Evolutionary conservation across 306 rosid genomes (phyloP).

Genomic region (Cucurbita argyrosperma): DNA sequence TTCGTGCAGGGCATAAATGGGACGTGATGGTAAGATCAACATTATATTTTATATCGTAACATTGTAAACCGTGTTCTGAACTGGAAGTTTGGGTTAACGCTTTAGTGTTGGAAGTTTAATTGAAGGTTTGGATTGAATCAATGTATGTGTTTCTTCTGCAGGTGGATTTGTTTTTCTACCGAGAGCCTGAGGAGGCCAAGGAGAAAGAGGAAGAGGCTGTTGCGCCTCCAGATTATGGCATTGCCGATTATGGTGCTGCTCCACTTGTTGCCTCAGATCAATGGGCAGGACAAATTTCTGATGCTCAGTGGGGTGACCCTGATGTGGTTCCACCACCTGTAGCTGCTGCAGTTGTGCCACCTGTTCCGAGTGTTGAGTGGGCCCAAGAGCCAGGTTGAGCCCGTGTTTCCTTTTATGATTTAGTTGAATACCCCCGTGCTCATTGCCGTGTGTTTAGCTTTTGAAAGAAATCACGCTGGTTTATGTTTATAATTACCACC

Average conservation of each 20-base stretch:
- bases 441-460: not conserved
- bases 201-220: slow-evolving; percentile 51
- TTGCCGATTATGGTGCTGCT: slow-evolving; percentile 31
- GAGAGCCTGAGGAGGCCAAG: slow-evolving; percentile 84
- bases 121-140: not conserved
- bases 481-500: not conserved
- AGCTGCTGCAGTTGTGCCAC: not conserved
- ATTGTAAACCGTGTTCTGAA: not conserved
- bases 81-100: not conserved
- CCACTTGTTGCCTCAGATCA: slow-evolving; percentile 18
- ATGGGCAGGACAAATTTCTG: slow-evolving; percentile 25
- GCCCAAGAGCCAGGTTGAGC: slow-evolving; percentile 17
- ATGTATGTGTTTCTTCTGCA: slow-evolving; percentile 10
- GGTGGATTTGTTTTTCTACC: slow-evolving; percentile 81
- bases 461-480: not conserved
- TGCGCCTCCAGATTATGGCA: slow-evolving; percentile 34
- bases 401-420: not conserved
- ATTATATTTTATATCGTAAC: not conserved
- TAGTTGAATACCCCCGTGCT: not conserved
- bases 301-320: slow-evolving; percentile 22
- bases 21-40: slow-evolving; percentile 60
- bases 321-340: not conserved
- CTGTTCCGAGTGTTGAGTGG: slow-evolving; percentile 20
- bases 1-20: slow-evolving; percentile 65
- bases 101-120: not conserved